phyloP scores from a whole-genome alignment of 495 filamentous ascomycete species.

The Lindgomyces ingoldianus region DNA sequence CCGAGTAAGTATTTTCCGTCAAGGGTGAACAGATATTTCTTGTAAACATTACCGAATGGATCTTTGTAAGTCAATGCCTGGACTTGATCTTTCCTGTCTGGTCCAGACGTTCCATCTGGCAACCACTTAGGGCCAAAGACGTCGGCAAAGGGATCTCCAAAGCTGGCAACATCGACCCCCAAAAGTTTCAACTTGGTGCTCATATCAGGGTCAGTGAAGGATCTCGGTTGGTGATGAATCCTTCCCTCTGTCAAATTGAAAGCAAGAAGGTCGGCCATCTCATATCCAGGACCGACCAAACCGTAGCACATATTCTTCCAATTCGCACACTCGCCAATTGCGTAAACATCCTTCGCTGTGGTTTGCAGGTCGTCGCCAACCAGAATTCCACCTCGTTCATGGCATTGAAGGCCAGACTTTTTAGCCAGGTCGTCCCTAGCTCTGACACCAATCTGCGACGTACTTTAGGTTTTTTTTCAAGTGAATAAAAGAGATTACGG shows the following conservation, averaged over 20 bases:
- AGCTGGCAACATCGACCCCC: slow-evolving; percentile 90
- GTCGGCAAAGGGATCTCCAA: slow-evolving; percentile 94
- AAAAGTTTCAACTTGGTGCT: slow-evolving; percentile 92
- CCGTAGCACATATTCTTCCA: slow-evolving; percentile 92
- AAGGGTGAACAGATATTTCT: slow-evolving; percentile 89
- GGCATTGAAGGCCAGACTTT: slow-evolving; percentile 68
- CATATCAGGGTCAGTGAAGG: slow-evolving; percentile 83
- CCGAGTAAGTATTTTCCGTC: slow-evolving; percentile 91
- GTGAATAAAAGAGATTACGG: not conserved
- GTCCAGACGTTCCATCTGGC: slow-evolving; percentile 54
- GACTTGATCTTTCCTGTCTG: slow-evolving; percentile 52
- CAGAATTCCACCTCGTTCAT: slow-evolving; percentile 74
- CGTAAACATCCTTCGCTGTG: slow-evolving; percentile 72
- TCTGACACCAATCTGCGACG: slow-evolving; percentile 68
- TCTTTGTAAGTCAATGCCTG: slow-evolving; percentile 91
- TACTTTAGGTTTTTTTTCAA: slow-evolving; percentile 7
- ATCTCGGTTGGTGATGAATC: slow-evolving; percentile 59
- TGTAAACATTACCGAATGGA: slow-evolving; percentile 87
- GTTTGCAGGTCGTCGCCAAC: slow-evolving; percentile 71
- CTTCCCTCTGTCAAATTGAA: slow-evolving; percentile 87
- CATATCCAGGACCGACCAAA: slow-evolving; percentile 87
- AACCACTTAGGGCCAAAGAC: slow-evolving; percentile 69
- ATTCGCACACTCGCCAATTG: slow-evolving; percentile 93
- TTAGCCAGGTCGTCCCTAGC: slow-evolving; percentile 78
- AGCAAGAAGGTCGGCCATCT: slow-evolving; percentile 91